Evolutionary conservation across 441 rosid genomes (phyloP), one percentile per base, ranked within the genome.

Genomic region (Capsella rubella): DNA sequence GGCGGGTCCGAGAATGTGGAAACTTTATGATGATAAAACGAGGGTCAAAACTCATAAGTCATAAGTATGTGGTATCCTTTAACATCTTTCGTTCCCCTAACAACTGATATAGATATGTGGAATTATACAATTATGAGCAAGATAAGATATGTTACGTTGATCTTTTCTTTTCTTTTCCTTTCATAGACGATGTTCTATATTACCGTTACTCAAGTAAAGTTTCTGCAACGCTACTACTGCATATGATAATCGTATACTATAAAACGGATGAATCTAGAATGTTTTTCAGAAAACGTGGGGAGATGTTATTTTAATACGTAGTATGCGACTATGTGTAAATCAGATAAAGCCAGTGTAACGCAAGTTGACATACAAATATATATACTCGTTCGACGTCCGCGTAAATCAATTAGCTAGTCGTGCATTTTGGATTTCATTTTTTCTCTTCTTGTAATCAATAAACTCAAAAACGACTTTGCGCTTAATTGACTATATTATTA

Each of bases 311-410:
- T 55, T 39, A 60, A 40, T 25, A 21, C 25, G 25, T 18, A 40
- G 25, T 51, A 63, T 27, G 46, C 54, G 39, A 40, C 25, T 51
- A 63, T 27, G 53, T 67, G 29, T 28, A 50, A 35, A 50, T 59
- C 55, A 8, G 37, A 21, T 32, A 59, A 37, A 28, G 37, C 25
- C 13, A 4, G 1, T 25, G 6, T 51, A 18, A 50, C 29, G n/a
- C 71, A 53, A 69, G 79, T 62, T 75, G 59, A 46, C 65, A 53
- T 69, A 52, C 25, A 15, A 68, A 7, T 32, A 34, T 34, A 6
- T 43, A 69, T 54, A 69, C 56, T 62, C 8, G 34, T 64, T 62
- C 8, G 34, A 69, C 50, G 29, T 8, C 70, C 76, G 80, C 80
- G 80, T 76, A 76, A 49, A 3, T 51, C 47, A 5, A 60, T 57